Base-by-base conservation (phyloP, 148 eudicot genomes). In the Drosera capensis region DNA sequence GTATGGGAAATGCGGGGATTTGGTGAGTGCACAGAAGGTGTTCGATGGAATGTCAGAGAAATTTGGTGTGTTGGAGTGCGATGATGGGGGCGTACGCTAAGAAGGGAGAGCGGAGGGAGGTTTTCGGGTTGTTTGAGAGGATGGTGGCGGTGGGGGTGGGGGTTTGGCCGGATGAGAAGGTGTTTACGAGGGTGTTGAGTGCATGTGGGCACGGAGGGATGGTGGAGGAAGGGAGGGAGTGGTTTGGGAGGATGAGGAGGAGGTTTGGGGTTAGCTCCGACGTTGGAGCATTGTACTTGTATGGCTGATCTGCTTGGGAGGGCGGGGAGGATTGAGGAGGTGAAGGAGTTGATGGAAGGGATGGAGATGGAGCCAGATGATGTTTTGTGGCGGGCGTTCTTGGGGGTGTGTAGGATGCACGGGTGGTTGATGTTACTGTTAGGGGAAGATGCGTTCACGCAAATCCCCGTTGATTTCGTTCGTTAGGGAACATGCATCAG, bases 281-380 rank as follows among this genome's bases (percentile, higher is more conserved):
- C 58, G 8, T 13, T 70, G 64, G 76, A 73, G 53, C 84, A 78
- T 56, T 73, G 59, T 61, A 67, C 75, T 21, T 77, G 83, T 57
- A 69, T 77, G 75, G 75, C 72, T 55, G 79, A 77, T 58, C 53
- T 77, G 74, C 45, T 78, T 51, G 79, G 70, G 25, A 58, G 79
- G 52, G 68, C 62, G 0, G 79, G 85, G 19, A 43, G 31, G 22
- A 31, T 78, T 0, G 70, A 65, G 14, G 77, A 73, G 51, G 85
- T 79, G 0, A 70, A 62, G 45, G 60, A 40, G 3, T 17, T 73
- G 40, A 50, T 78, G 21, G 67, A 56, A 52, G 25, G 23, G 15
- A 78, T 73, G 73, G 71, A 73, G 43, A 49, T 62, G 38, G 71
- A 68, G 43, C 78, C 78, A 5, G 68, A 68, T 51, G 67, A 63